Conservation (phyloP, 345 rosid species). For the Combretum micranthum region DNA sequence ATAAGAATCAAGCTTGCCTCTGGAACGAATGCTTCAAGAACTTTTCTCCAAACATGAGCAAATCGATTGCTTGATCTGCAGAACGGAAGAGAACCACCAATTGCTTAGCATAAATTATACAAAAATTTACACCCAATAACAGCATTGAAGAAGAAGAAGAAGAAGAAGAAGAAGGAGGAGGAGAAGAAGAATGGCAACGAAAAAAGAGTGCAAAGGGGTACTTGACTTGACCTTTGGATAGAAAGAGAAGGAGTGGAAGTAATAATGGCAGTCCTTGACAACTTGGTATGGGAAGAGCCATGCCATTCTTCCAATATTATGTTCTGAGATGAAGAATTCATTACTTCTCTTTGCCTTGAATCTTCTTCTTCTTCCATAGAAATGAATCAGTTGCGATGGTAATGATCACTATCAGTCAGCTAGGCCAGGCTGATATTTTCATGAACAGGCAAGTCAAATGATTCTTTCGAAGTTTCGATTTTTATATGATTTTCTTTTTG, state of each 20-base stretch:
- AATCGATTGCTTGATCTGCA: constrained; percentile 58
- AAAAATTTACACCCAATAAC: background rate
- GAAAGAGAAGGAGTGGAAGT: constrained; percentile 51
- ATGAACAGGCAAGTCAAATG: too few species aligned
- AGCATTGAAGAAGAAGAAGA: too few species aligned
- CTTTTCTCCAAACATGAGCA: constrained; percentile 66
- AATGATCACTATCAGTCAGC: too few species aligned
- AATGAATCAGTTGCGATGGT: background rate
- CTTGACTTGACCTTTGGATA: constrained; percentile 37
- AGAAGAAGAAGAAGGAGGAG: too few species aligned
- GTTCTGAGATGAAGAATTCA: background rate
- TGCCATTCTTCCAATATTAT: constrained; percentile 62
- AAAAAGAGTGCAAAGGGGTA: background rate
- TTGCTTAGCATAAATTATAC: background rate
- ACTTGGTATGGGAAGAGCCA: constrained; percentile 73
- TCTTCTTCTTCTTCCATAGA: constrained; percentile 9
- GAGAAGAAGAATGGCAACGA: background rate
- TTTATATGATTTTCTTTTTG: too few species aligned
- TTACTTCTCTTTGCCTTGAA: background rate
- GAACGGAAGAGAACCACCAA: background rate
- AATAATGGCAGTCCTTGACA: constrained; percentile 58
- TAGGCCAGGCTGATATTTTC: too few species aligned
- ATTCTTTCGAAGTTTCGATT: too few species aligned
- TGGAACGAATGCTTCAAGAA: constrained; percentile 87
- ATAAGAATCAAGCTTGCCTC: constrained; percentile 37